phyloP scores from a whole-genome alignment of 257 asterid species.

The Fraxinus cuspidata region DNA sequence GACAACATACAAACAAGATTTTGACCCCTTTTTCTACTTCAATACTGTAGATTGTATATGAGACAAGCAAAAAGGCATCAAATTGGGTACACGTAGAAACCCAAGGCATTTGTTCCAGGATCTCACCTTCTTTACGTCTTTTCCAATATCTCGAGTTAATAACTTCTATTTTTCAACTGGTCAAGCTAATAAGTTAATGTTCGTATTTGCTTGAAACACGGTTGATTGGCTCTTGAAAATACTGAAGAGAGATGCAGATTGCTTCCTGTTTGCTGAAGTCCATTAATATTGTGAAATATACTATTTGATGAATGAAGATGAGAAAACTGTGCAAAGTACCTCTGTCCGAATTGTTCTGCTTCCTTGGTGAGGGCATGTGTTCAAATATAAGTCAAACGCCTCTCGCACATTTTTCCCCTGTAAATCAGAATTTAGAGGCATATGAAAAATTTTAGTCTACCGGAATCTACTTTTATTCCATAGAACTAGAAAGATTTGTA shows the following conservation, averaged over 20 bases:
- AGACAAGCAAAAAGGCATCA: neutral
- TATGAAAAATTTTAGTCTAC: neutral
- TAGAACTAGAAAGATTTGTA: neutral
- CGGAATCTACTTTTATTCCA: neutral
- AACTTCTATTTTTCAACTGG: neutral
- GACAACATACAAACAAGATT: neutral
- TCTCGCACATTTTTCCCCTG: constrained; percentile 74
- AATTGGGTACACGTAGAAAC: neutral
- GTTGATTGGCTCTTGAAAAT: constrained; percentile 85
- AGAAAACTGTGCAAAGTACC: constrained; percentile 35
- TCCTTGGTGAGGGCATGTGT: constrained; percentile 93
- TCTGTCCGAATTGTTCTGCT: constrained; percentile 95
- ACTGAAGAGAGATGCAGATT: constrained; percentile 77
- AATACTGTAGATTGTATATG: neutral
- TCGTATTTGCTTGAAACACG: constrained; percentile 35
- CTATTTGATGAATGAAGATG: neutral
- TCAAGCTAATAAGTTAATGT: constrained; percentile 1
- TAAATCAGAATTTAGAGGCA: constrained; percentile 15
- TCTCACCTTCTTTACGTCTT: neutral
- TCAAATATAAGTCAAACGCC: constrained; percentile 70
- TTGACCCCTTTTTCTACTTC: neutral
- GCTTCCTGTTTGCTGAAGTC: constrained; percentile 64
- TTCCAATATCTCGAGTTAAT: neutral
- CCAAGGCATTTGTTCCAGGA: neutral
- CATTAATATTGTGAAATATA: neutral